phyloP scores from a whole-genome alignment of 2,329 filamentous ascomycete genomes.

The Macroventuria anomochaeta region DNA sequence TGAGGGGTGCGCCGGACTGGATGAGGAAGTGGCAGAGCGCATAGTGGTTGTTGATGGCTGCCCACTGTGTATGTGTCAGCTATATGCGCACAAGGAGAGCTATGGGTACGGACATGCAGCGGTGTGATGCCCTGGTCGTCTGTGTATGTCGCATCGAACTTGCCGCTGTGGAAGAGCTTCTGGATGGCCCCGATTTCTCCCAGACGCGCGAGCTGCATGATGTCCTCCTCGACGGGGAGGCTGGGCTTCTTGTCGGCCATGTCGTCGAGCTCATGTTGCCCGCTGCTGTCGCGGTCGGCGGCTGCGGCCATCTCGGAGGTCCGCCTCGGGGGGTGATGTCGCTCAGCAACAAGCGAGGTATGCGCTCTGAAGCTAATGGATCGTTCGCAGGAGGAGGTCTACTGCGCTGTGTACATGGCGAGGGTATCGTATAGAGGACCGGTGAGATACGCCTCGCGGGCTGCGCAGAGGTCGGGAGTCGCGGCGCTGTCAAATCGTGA shows the following conservation, averaged over 20 bases:
- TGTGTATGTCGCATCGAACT: conserved; percentile 79
- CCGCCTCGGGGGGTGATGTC: conserved; percentile 12
- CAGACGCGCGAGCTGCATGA: conserved; percentile 92
- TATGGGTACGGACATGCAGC: conserved; percentile 73
- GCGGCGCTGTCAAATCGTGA: conserved; percentile 25
- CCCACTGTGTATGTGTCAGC: conserved; percentile 71
- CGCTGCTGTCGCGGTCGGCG: conserved; percentile 30
- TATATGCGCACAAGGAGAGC: not conserved
- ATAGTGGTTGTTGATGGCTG: conserved; percentile 98
- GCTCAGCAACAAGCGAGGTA: conserved; percentile 6
- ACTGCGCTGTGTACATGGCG: conserved; percentile 24
- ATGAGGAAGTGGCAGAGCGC: conserved; percentile 96
- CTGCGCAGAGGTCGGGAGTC: conserved; percentile 24
- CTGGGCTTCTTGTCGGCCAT: conserved; percentile 45
- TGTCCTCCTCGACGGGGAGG: conserved; percentile 72
- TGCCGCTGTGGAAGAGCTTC: conserved; percentile 83
- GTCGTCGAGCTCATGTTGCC: conserved; percentile 47
- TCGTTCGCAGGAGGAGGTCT: not conserved
- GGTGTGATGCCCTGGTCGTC: conserved; percentile 96
- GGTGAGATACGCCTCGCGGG: conserved; percentile 13
- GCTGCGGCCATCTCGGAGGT: conserved; percentile 39
- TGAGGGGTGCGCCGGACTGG: conserved; percentile 84
- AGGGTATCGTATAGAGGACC: not conserved
- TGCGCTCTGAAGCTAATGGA: not conserved
- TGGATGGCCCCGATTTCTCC: conserved; percentile 88